A percentile compares a stretch with the other conserved stretches of the same genome.
These are phyloP conservation scores for Thielaviopsis punctulata DNA, from an alignment of 2,329 filamentous ascomycete genomes.

Conservation along the genomic window DNA sequence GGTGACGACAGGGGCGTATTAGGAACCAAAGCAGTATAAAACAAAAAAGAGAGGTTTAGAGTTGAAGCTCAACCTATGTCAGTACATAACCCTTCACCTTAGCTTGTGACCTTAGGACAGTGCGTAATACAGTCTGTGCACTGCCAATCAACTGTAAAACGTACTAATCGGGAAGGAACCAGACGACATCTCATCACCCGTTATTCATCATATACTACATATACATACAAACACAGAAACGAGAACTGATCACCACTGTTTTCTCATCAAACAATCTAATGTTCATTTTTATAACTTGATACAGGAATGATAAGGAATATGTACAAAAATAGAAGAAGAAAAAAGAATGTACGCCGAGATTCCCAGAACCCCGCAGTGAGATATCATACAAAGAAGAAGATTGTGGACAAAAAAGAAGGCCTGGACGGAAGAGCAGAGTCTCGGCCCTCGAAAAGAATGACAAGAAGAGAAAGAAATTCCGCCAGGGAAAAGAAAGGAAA, in stretches of 20 bases:
- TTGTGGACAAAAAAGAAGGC: neutral
- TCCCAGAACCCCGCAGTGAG: conserved; percentile 5
- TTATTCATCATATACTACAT: neutral
- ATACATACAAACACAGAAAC: neutral
- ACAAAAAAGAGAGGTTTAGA: too few species aligned
- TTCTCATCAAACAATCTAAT: too few species aligned
- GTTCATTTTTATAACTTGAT: too few species aligned
- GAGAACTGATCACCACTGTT: neutral
- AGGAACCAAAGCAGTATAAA: too few species aligned
- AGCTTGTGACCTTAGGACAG: neutral
- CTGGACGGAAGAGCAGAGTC: neutral
- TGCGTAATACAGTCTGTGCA: neutral
- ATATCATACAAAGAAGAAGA: neutral
- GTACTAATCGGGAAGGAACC: neutral
- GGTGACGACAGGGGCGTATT: too few species aligned
- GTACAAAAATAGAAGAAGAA: neutral
- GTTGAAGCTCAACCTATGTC: too few species aligned
- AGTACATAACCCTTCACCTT: too few species aligned
- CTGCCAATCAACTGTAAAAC: neutral
- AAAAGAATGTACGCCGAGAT: neutral
- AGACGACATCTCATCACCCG: neutral
- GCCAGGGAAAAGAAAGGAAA: neutral
- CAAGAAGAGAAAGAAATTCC: conserved; percentile 2
- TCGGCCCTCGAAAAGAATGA: neutral
- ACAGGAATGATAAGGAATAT: too few species aligned